phyloP scores from a whole-genome alignment of 495 filamentous ascomycete species.

The Pyrenula aspistea region DNA sequence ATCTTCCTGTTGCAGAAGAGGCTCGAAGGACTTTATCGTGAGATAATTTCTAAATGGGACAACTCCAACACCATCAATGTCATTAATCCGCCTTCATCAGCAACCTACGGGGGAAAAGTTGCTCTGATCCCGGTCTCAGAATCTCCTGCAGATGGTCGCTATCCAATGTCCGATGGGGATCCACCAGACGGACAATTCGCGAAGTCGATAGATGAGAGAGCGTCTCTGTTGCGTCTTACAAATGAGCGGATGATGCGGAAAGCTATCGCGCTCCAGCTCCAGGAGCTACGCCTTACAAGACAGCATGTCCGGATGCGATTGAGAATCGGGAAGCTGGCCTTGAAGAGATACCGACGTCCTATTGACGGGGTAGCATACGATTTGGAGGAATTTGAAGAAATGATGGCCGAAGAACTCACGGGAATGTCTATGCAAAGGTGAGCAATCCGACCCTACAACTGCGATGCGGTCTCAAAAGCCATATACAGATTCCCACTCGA shows the following conservation, averaged over 20 bases:
- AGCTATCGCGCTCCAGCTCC: neutral
- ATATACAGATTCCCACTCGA: no score
- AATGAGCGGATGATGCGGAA: neutral
- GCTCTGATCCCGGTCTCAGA: neutral
- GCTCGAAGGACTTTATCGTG: neutral
- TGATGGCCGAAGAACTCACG: neutral
- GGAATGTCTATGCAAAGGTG: neutral
- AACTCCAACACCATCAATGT: neutral
- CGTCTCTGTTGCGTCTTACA: neutral
- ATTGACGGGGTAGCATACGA: conserved; percentile 9
- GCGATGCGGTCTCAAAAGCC: no score
- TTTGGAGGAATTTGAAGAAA: neutral
- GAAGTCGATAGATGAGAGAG: neutral
- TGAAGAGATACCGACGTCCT: conserved; percentile 30
- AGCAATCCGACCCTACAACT: neutral
- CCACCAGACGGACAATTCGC: neutral
- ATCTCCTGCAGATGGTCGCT: neutral
- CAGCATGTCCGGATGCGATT: conserved; percentile 38
- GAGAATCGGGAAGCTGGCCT: conserved; percentile 39
- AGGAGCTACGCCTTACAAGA: neutral
- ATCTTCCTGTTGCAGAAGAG: neutral
- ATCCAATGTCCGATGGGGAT: neutral
- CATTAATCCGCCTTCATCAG: neutral
- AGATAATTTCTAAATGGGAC: neutral
- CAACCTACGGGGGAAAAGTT: neutral